phyloP scores from a whole-genome alignment of 2,329 filamentous ascomycete genomes.

The Cordyceps tenuipes region DNA sequence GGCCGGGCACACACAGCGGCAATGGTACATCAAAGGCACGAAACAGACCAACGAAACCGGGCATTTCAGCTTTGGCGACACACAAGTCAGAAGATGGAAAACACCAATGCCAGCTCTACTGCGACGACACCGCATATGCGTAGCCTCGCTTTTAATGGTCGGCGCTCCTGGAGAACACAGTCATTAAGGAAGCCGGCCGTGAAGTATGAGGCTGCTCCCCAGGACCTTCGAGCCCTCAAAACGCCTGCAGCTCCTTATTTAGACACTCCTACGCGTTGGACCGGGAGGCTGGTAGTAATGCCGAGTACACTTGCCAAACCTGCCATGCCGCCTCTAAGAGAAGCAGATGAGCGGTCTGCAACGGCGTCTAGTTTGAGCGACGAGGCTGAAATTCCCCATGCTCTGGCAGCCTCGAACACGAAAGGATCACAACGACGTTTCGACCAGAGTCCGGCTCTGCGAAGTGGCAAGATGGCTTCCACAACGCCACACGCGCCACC shows the following conservation, averaged over 20 bases:
- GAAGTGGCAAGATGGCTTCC: slow-evolving; percentile 8
- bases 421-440: background rate
- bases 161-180: slow-evolving; percentile 19
- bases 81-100: slow-evolving; percentile 12
- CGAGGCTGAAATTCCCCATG: slow-evolving; percentile 10
- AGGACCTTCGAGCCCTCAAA: slow-evolving; percentile 8
- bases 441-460: background rate
- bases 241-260: slow-evolving; percentile 18
- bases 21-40: slow-evolving; percentile 24
- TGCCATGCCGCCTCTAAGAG: slow-evolving; percentile 23
- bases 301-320: slow-evolving; percentile 22
- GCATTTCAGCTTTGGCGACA: slow-evolving; percentile 26
- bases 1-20: slow-evolving; percentile 30
- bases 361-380: slow-evolving; percentile 16
- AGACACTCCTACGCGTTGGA: slow-evolving; percentile 40
- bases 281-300: slow-evolving; percentile 31
- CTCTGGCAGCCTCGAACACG: background rate
- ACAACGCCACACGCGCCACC: slow-evolving; percentile 19
- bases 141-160: slow-evolving; percentile 11
- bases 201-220: background rate
- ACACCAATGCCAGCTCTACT: background rate
- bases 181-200: background rate
- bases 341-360: slow-evolving; percentile 21
- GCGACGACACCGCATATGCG: slow-evolving; percentile 3
- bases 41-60: slow-evolving; percentile 24